These are phyloP conservation scores for Botrytis paeoniae DNA, from an alignment of 2,329 filamentous ascomycete genomes.

Conservation along the genomic window DNA sequence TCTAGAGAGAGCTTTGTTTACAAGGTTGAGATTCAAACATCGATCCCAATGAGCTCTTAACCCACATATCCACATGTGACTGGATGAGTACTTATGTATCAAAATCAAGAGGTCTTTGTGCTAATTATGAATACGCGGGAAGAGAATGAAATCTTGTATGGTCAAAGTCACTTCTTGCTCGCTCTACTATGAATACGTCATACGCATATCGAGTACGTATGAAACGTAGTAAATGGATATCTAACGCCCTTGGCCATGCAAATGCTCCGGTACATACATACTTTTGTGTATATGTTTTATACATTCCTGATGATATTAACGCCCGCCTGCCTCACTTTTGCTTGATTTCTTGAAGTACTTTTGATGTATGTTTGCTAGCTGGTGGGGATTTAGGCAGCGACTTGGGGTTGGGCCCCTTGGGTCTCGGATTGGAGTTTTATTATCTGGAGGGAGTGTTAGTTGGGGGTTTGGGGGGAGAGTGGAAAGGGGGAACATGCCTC, in stretches of 20 bases:
- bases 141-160: background rate
- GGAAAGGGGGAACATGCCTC: constrained; percentile 49
- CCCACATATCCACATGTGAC: background rate
- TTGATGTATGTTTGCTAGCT: background rate
- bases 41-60: background rate
- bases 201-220: background rate
- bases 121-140: background rate
- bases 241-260: constrained; percentile 3
- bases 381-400: background rate
- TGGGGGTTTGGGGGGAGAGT: background rate
- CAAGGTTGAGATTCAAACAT: background rate
- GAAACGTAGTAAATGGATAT: background rate
- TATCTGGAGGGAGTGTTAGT: constrained; percentile 9
- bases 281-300: background rate
- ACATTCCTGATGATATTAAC: constrained; percentile 5
- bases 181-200: background rate
- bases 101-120: background rate
- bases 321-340: background rate
- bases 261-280: constrained; percentile 4
- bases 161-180: background rate
- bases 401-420: constrained; percentile 10
- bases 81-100: background rate
- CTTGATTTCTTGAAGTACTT: background rate
- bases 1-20: background rate
- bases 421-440: constrained; percentile 18